A percentile compares a stretch with the other conserved stretches of the same genome.
Conservation (phyloP, 2,329 filamentous ascomycete genomes). For the Phaeophleospora eucalypticola region DNA sequence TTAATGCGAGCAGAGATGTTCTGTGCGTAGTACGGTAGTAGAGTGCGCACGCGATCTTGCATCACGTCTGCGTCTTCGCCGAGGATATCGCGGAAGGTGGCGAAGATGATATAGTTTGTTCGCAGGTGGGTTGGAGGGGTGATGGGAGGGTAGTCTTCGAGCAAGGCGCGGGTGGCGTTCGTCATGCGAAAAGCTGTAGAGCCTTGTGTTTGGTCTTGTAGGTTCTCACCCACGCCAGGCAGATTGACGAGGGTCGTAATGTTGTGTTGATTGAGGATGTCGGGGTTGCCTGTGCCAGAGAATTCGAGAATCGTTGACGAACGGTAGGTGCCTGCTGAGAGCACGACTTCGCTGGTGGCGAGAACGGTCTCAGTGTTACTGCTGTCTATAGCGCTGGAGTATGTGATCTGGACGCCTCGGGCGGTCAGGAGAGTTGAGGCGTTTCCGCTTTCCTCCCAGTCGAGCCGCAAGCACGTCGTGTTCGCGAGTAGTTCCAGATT, state of each 20-base stretch:
- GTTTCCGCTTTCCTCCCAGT: conserved; percentile 30
- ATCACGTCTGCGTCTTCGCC: not conserved
- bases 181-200: conserved; percentile 7
- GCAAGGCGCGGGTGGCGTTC: no score
- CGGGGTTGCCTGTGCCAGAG: conserved; percentile 53
- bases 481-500: conserved; percentile 45
- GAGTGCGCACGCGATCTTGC: not conserved
- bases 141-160: no score
- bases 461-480: conserved; percentile 39
- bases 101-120: no score
- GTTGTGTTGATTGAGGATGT: conserved; percentile 40
- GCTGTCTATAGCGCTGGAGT: no score
- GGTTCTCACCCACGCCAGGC: conserved; percentile 27
- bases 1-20: no score
- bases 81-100: not conserved
- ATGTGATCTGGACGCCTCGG: conserved; percentile 1
- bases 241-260: conserved; percentile 29
- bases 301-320: conserved; percentile 55
- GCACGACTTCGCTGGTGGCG: conserved; percentile 14
- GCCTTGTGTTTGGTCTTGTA: conserved; percentile 27
- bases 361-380: no score
- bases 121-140: no score
- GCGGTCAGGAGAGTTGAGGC: conserved; percentile 6
- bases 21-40: not conserved
- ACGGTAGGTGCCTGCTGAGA: conserved; percentile 49